Evolutionary conservation across 2,329 filamentous ascomycete genomes (phyloP).

Genomic region (Sphaceloma murrayae): DNA sequence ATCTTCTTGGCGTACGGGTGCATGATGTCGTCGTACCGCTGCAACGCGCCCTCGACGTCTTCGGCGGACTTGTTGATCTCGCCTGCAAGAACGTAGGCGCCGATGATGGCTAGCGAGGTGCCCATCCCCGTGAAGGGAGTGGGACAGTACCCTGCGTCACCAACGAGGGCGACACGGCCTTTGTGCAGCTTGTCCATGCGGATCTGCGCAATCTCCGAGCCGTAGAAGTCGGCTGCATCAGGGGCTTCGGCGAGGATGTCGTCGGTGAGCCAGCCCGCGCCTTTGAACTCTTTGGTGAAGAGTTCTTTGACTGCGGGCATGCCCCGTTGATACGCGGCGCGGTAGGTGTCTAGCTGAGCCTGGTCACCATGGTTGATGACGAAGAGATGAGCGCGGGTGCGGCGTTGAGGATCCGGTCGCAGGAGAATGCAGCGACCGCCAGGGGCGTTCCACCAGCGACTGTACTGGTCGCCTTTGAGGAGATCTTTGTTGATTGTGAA

Average conservation of each 20-base stretch:
- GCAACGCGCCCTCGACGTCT: constrained; percentile 9
- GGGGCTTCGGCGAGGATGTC: constrained; percentile 33
- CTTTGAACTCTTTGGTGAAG: constrained; percentile 22
- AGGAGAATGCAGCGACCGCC: constrained; percentile 20
- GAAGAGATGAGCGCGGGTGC: constrained; percentile 20
- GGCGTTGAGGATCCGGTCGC: constrained; percentile 22
- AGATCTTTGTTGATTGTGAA: constrained; percentile 23
- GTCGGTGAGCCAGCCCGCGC: constrained; percentile 26
- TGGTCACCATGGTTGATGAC: constrained; percentile 19
- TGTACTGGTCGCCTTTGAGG: constrained; percentile 19
- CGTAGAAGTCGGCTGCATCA: constrained; percentile 24
- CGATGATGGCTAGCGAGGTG: constrained; percentile 22
- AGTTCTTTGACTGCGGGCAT: constrained; percentile 21
- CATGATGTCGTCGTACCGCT: constrained; percentile 13
- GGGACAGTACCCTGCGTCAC: constrained; percentile 22
- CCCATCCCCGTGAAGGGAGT: constrained; percentile 21
- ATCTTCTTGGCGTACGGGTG: constrained; percentile 14
- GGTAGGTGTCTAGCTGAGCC: background rate
- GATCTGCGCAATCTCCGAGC: constrained; percentile 24
- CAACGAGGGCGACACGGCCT: constrained; percentile 25
- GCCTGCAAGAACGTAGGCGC: constrained; percentile 24
- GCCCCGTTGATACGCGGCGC: constrained; percentile 22
- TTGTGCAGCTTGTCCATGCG: constrained; percentile 26
- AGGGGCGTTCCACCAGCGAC: constrained; percentile 20
- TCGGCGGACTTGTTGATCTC: constrained; percentile 19